These are phyloP conservation scores for Colletotrichum sansevieriae DNA, from an alignment of 2,329 filamentous ascomycete species.

Conservation along the genomic window DNA sequence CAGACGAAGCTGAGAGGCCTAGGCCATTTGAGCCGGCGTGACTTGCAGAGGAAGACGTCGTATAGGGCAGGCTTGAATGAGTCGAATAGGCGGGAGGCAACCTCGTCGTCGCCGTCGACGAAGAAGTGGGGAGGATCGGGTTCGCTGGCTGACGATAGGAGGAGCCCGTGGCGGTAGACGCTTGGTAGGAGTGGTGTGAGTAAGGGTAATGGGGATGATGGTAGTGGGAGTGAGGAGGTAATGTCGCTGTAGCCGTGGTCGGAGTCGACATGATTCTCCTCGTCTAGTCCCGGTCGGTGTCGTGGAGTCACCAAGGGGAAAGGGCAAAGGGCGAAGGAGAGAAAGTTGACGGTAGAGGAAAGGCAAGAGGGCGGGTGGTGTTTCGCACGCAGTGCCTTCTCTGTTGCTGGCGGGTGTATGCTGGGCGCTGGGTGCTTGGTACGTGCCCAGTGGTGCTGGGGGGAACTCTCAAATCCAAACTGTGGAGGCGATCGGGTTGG, in stretches of 20 bases:
- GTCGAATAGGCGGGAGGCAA: slow-evolving; percentile 49
- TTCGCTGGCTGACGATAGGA: slow-evolving; percentile 50
- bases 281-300: slow-evolving; percentile 26
- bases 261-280: slow-evolving; percentile 79
- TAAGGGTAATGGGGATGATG: slow-evolving; percentile 76
- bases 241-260: slow-evolving; percentile 56
- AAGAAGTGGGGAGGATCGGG: slow-evolving; percentile 55
- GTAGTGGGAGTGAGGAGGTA: slow-evolving; percentile 65
- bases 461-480: slow-evolving; percentile 36
- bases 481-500: slow-evolving; percentile 20
- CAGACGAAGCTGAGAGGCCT: slow-evolving; percentile 49
- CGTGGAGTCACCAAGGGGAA: slow-evolving; percentile 40
- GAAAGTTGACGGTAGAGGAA: slow-evolving; percentile 34
- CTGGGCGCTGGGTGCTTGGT: slow-evolving; percentile 28
- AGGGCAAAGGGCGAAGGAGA: slow-evolving; percentile 32
- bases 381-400: slow-evolving; percentile 37
- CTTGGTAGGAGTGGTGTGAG: slow-evolving; percentile 61
- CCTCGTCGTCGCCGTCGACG: slow-evolving; percentile 53
- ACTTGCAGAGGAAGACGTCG: slow-evolving; percentile 41
- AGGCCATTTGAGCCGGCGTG: slow-evolving; percentile 54
- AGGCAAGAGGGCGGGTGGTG: slow-evolving; percentile 34
- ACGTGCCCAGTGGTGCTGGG: slow-evolving; percentile 32
- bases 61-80: slow-evolving; percentile 49
- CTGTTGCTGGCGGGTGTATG: slow-evolving; percentile 32
- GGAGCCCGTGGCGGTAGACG: slow-evolving; percentile 55